A percentile compares a stretch with the other conserved stretches of the same genome.
These are phyloP conservation scores for Trebouxia sp. DNA, from an alignment of 139 green algal species.

Conservation along the genomic window DNA sequence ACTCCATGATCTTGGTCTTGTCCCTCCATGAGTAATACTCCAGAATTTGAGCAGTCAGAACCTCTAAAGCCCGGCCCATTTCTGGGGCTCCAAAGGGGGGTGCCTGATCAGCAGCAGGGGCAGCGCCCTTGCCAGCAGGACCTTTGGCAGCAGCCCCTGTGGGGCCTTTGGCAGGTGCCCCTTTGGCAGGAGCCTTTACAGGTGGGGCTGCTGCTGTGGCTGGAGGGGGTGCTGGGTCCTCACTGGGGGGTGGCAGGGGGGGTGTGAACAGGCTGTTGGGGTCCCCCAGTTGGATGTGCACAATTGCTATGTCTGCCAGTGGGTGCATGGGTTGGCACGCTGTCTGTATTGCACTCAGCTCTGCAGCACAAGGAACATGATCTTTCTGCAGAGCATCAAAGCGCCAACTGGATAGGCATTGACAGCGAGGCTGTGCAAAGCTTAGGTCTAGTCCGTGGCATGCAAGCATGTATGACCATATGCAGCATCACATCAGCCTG, in stretches of 20 bases:
- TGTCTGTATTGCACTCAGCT: background rate
- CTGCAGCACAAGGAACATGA: background rate
- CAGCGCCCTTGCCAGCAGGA: background rate
- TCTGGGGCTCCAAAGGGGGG: background rate
- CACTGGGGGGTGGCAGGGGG: background rate
- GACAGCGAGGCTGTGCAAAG: too few relatives aligned
- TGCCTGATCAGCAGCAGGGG: background rate
- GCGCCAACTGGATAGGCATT: too few relatives aligned
- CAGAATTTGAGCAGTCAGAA: background rate
- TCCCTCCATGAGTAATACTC: background rate
- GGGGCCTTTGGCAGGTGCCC: background rate
- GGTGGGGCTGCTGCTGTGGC: background rate
- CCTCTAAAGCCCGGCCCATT: background rate
- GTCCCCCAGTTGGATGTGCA: background rate
- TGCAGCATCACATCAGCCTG: too few relatives aligned
- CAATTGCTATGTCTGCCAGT: slow-evolving; percentile 6
- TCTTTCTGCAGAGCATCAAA: too few relatives aligned
- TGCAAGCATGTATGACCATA: too few relatives aligned
- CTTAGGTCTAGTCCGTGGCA: too few relatives aligned
- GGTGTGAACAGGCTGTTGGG: background rate
- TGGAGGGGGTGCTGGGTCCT: background rate
- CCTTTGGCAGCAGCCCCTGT: slow-evolving; percentile 1
- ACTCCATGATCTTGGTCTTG: background rate
- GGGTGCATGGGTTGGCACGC: background rate
- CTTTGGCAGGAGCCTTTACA: slow-evolving; percentile 11